Evolutionary conservation across 768 basidiomycete species (phyloP).

Genomic region (Auriscalpium microsporum): DNA sequence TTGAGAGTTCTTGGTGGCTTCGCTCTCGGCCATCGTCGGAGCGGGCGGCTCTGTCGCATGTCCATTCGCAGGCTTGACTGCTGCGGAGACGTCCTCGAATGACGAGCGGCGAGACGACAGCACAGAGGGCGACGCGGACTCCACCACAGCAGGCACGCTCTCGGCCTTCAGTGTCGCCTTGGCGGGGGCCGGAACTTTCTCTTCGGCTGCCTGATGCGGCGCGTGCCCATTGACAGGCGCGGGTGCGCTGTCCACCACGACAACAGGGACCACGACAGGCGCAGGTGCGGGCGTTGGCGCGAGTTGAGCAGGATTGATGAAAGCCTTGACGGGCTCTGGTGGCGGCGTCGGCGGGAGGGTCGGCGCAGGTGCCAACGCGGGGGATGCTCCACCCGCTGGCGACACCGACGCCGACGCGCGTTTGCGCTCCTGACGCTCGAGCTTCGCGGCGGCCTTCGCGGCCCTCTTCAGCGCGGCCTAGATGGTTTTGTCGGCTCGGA

Average conservation of each 20-base stretch:
- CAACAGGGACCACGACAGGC: neutral
- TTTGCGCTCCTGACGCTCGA: slow-evolving; percentile 45
- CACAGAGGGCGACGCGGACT: neutral
- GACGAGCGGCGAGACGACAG: slow-evolving; percentile 1
- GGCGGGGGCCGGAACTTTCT: neutral
- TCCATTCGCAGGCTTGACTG: neutral
- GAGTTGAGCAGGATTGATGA: neutral
- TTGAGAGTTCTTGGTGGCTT: slow-evolving; percentile 67
- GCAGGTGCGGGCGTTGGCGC: neutral
- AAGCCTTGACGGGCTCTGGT: slow-evolving; percentile 3
- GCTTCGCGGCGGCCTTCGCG: slow-evolving; percentile 57
- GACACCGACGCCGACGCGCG: slow-evolving; percentile 33
- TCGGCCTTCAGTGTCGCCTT: neutral
- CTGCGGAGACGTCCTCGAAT: neutral
- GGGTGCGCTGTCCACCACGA: neutral
- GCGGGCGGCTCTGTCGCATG: slow-evolving; percentile 7
- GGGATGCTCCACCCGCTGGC: slow-evolving; percentile 9
- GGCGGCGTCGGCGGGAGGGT: neutral
- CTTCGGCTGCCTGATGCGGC: neutral
- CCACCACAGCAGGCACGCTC: slow-evolving; percentile 4
- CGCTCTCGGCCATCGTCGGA: slow-evolving; percentile 32
- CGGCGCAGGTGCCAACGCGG: neutral
- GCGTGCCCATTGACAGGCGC: slow-evolving; percentile 1
- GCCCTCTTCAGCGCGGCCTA: slow-evolving; percentile 64
- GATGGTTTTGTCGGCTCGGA: slow-evolving; percentile 40